Evolutionary conservation across 164 flowering plant genomes (phyloP), one percentile per base, ranked within the genome.

Genomic region (Berberis vulgaris): DNA sequence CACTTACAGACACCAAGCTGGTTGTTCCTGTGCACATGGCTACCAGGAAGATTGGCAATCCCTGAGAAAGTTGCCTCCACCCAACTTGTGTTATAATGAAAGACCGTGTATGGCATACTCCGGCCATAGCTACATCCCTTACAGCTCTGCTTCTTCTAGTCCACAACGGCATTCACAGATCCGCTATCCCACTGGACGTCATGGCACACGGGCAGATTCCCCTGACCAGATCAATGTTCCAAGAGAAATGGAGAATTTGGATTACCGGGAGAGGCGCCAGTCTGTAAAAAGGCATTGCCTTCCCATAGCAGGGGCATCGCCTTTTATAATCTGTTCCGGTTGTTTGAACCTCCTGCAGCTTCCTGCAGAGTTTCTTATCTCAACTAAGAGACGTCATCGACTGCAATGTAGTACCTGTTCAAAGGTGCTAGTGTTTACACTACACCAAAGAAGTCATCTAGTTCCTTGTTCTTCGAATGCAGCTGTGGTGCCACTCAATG

Each of bases 281-380:
- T 12, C 67, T 38, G 59, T 60, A 5, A 86, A 78, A 76, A 70
- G 76, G 40, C 85, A 84, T 64, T 72, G 80, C 65, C 71, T 77
- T 40, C 91, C 96, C 8, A 63, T 85, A 42, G 89, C 86, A 44
- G 88, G 91, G 60, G 98, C 86, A 5, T 83, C 95, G 10, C 98
- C 98, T 42, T 77, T 84, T 64, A 7, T 87, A n/a, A 57, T 72
- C 13, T 92, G 98, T 71, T 70, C 78, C 49, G 55, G 60, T 43
- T 89, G 98, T 78, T 68, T 13, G 26, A 68, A 71, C 57, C 65
- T 76, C 54, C 79, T 89, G 52, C 92, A 82, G 64, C 72, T 92
- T 41, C 98, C 98, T 69, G 83, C 74, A 71, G 92, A 86, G 70
- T 89, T 86, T 75, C 78, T 85, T 11, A 73, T 74, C 49, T 75